Percentiles rank a stretch among this genome's conserved stretches.
phyloP scores from a whole-genome alignment of 768 basidiomycete genomes.

The Rhodotorula diobovata region DNA sequence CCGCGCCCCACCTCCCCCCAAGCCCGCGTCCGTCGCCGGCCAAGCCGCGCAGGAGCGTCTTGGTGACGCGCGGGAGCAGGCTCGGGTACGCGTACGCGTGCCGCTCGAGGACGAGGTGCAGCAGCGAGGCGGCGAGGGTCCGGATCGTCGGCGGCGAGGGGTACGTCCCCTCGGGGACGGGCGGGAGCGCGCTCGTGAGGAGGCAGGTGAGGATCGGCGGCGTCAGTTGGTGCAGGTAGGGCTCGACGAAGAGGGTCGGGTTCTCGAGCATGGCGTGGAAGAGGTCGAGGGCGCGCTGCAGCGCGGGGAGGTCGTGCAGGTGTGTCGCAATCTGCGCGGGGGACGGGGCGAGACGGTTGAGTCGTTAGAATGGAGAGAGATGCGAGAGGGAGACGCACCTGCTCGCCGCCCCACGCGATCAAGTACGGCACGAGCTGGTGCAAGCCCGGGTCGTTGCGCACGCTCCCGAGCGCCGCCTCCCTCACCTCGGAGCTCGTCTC shows the following conservation, averaged over 20 bases:
- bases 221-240: constrained; percentile 95
- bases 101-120: constrained; percentile 72
- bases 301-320: constrained; percentile 59
- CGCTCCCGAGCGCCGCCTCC: constrained; percentile 80
- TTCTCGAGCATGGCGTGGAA: constrained; percentile 81
- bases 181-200: constrained; percentile 77
- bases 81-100: constrained; percentile 86
- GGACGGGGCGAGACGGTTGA: background rate
- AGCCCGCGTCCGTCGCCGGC: constrained; percentile 50
- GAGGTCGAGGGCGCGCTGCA: constrained; percentile 79
- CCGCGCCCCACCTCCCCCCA: constrained; percentile 82
- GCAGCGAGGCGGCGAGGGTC: constrained; percentile 72
- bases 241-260: constrained; percentile 83
- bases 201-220: constrained; percentile 88
- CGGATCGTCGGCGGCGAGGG: constrained; percentile 53
- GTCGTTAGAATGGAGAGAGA: background rate
- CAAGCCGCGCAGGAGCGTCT: constrained; percentile 83
- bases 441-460: constrained; percentile 82
- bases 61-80: constrained; percentile 81
- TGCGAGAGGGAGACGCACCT: constrained; percentile 48
- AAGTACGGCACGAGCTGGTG: constrained; percentile 88
- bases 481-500: constrained; percentile 56
- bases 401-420: constrained; percentile 86
- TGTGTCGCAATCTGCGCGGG: constrained; percentile 53
- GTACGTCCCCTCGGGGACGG: constrained; percentile 49